Base-by-base conservation (phyloP, 73 alveolate genomes). In the Paramecium sonneborni region DNA sequence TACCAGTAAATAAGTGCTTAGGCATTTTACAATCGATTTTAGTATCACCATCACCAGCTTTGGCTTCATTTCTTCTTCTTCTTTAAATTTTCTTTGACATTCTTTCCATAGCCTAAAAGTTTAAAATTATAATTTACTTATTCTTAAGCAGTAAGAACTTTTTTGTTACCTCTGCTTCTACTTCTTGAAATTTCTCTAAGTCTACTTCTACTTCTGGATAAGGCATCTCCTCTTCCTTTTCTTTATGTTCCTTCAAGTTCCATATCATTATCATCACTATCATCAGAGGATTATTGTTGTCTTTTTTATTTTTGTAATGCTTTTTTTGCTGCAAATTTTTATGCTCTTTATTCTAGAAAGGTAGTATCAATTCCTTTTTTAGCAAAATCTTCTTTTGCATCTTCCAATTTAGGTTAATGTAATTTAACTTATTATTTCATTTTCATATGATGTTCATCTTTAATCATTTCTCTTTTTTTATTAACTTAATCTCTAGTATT, bases 1-100 rank as follows among this genome's bases (percentile, higher is more conserved):
- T 98, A 18, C 99, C 99, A 55, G 99, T 87, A 92, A 87, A 95
- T 85, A 97, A 93, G 93, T 97, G 99, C 96, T 96, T 98, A 11
- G 99, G 99, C 95, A 62, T 97, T 92, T 96, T 95, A 67, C 67
- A 86, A 21, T 93, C 95, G 35, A 96, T 93, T 44, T 84, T 94
- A 85, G 99, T 97, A 95, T 97, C 99, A 79, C 99, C 96, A 72
- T 96, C 99, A 93, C 97, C 96, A 85, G 85, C 95, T 89, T 58
- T 95, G 90, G 94, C 96, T 96, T 94, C 96, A 95, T 93, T 93
- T 95, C 95, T 94, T 96, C 85, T 97, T 97, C 57, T 96, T 97
- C 95, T 97, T 97, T 93, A 52, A 94, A 96, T 55, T 96, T 92
- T 92, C 96, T 92, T 37, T 38, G 69, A 41, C 85, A 88, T 38